Evolutionary conservation across 139 green algal genomes (phyloP), one percentile per base, ranked within the genome.

Genomic region (Edaphochlamys debaryana): DNA sequence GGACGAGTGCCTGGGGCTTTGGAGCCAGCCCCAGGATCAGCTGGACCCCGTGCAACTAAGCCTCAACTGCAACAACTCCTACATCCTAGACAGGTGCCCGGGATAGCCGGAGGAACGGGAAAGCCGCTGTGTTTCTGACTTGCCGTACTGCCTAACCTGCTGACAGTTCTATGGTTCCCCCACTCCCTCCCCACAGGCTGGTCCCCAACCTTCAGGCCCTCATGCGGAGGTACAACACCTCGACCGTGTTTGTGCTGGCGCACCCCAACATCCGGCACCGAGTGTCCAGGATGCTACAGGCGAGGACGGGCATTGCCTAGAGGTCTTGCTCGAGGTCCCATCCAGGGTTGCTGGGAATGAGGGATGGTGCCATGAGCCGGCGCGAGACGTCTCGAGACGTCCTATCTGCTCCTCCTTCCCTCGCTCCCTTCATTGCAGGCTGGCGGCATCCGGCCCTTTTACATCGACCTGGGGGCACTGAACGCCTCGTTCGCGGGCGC

Each of bases 221-320:
- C 5, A 29, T 56, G 22, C 15, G 41, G 38, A 29, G 22, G 4
- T 69, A 70, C 37, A 56, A 69, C 56, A 69, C 38, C 7, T 42
- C 20, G 17, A 41, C 36, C 25, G 38, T 80, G 13, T 80, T 80
- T 13, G 41, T 80, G 27, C 69, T 80, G 73, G 58, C 73, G 15
- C 73, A 80, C 37, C 73, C 73, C 9, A 15, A n/a, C 29, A 69
- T 80, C 29, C 73, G 73, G 29, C 56, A 56, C 19, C 73, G 73
- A 1, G 73, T 80, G 37, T 52, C 34, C 38, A 11, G 40, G 13
- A 80, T 80, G 73, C 73, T 80, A 38, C 13, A 80, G 73, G 73
- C 69, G 56, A 2, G 67, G 66, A n/a, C n/a, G n/a, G n/a, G n/a
- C n/a, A n/a, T n/a, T 50, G 54, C 54, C 13, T 22, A 63, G 30